Base-by-base conservation (phyloP, 495 filamentous ascomycete species). In the Penicillium robsamsonii region DNA sequence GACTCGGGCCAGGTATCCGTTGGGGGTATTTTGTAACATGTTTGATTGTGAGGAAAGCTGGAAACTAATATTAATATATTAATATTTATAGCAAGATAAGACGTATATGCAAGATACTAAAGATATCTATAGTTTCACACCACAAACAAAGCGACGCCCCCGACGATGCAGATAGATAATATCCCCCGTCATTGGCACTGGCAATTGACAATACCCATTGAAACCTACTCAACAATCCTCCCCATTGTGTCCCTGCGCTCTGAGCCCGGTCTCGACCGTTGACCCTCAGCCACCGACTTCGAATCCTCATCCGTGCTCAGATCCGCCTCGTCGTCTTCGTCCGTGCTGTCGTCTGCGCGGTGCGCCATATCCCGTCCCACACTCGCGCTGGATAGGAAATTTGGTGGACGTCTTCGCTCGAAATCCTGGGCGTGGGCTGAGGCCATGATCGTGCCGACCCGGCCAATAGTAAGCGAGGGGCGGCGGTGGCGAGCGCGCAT, bases 351-450 rank as follows among this genome's bases (percentile, higher is more conserved):
- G 13, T 72, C 72, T 3, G 52, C 50, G 6, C 38, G 60, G 12
- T 58, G 66, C 13, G 35, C 15, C 22, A 56, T 24, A 17, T 57
- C 63, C 20, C 54, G 64, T 7, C 60, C 46, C n/a, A 67, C 59
- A 22, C 49, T 77, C 27, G 59, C 61, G 13, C 56, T 65, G 8
- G 66, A 61, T 12, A 73, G 47, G 37, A 67, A 65, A 13, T 67
- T 75, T 4, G 82, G 78, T 46, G 75, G 81, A 47, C 82, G 75
- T 68, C 81, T 86, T 67, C 89, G 82, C 74, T 94, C 86, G 68
- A 96, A 97, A 68, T 97, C 92, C 62, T 94, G 88, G 35, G 84
- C 85, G 59, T 97, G 92, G 10, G 92, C 92, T 38, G 80, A 75
- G 5, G 85, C 82, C 58, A 96, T 75, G 11, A 88, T 79, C 9